Evolutionary conservation across 441 rosid genomes (phyloP).

Genomic region (Hura crepitans): DNA sequence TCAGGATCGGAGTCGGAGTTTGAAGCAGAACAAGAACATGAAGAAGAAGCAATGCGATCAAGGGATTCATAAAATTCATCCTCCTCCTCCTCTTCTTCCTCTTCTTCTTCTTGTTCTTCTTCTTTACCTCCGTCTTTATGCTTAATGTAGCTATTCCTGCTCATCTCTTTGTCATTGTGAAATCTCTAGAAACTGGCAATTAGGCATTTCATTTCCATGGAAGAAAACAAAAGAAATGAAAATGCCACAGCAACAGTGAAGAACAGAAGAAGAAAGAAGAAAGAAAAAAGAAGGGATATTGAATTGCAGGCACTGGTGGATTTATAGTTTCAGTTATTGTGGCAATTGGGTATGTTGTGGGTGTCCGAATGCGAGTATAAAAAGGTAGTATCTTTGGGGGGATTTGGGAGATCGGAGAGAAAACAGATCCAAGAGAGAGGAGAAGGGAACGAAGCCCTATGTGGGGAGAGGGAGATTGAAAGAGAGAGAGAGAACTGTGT

Average conservation of each 20-base stretch:
- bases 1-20: conserved; percentile 45
- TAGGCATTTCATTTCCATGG: conserved; percentile 20
- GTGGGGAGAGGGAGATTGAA: conserved; percentile 16
- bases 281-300: neutral
- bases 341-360: conserved; percentile 1
- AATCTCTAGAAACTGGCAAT: neutral
- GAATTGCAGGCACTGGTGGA: neutral
- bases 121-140: conserved; percentile 32
- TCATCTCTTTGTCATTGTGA: conserved; percentile 27
- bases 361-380: neutral
- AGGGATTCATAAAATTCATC: conserved; percentile 82
- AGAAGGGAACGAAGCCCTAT: conserved; percentile 26
- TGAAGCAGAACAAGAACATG: conserved; percentile 49
- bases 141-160: conserved; percentile 46
- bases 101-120: conserved; percentile 36
- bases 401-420: conserved; percentile 31
- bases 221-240: conserved; percentile 4
- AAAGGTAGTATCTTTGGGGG: neutral
- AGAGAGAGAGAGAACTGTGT: conserved; percentile 42
- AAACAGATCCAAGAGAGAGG: conserved; percentile 47
- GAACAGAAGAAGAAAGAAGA: neutral
- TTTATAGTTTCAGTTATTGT: neutral
- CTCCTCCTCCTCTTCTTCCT: conserved; percentile 43
- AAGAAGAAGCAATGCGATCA: conserved; percentile 80
- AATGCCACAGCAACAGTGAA: conserved; percentile 9